phyloP scores from a whole-genome alignment of 768 basidiomycete genomes.

The Trichaptum fuscoviolaceum region DNA sequence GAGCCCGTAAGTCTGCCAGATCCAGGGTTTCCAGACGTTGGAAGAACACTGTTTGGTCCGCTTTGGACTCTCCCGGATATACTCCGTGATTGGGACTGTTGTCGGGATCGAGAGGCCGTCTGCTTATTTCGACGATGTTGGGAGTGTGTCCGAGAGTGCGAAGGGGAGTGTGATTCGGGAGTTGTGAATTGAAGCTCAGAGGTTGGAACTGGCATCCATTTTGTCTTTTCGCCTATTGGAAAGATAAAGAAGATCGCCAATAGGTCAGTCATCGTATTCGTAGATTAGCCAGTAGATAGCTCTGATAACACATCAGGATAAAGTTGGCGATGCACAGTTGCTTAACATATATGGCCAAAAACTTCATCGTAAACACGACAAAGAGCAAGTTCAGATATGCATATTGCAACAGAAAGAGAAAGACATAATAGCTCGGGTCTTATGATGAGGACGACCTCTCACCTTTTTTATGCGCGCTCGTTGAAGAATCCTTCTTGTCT shows the following conservation, averaged over 20 bases:
- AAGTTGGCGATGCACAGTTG: too few species aligned
- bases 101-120: not conserved
- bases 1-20: not conserved
- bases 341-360: not conserved
- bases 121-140: not conserved
- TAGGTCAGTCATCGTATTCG: not conserved
- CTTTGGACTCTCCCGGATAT: not conserved
- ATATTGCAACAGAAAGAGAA: not conserved
- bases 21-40: not conserved
- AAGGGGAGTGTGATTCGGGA: conserved; percentile 27
- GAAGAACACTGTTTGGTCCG: not conserved
- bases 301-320: not conserved
- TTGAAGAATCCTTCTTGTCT: conserved; percentile 1
- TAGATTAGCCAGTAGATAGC: not conserved
- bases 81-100: conserved; percentile 2
- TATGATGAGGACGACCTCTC: not conserved
- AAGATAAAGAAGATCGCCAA: not conserved
- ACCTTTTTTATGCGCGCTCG: conserved; percentile 7
- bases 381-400: not conserved
- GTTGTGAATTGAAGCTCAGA: conserved; percentile 51
- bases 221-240: conserved; percentile 44
- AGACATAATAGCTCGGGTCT: not conserved
- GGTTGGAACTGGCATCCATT: conserved; percentile 57
- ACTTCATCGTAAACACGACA: not conserved
- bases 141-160: conserved; percentile 32